A percentile compares a stretch with the other conserved stretches of the same genome.
Evolutionary conservation across 225 moss, liverwort and hornwort genomes (phyloP).

Genomic region (Climacium dendroides): DNA sequence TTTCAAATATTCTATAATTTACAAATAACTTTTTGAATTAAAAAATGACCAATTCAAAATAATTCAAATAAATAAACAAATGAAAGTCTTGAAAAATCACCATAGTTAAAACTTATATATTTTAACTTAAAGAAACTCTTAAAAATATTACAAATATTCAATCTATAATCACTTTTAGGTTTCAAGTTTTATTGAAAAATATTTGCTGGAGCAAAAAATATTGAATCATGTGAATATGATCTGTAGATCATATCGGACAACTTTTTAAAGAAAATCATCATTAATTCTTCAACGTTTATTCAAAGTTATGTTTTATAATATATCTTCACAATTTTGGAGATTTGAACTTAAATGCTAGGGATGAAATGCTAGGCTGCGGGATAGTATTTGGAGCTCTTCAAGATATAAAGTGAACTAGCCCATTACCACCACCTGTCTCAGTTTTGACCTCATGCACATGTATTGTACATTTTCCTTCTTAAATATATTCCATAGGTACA

Average conservation of each 20-base stretch:
- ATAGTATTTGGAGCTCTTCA: fast-evolving
- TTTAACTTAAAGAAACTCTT: background rate
- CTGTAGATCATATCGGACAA: background rate
- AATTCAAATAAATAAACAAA: fast-evolving
- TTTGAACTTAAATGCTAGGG: too few relatives aligned
- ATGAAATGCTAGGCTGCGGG: background rate
- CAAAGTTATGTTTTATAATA: background rate
- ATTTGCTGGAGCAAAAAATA: background rate
- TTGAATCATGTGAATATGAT: background rate
- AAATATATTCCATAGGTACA: background rate
- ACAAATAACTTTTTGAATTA: background rate
- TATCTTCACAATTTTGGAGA: too few relatives aligned
- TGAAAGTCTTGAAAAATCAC: background rate
- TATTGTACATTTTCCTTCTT: fast-evolving
- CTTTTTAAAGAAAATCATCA: too few relatives aligned
- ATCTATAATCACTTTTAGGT: background rate
- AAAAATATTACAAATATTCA: background rate
- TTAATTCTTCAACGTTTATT: background rate
- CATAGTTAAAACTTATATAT: background rate
- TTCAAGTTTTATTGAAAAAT: background rate
- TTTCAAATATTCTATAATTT: background rate
- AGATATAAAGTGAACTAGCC: too few relatives aligned
- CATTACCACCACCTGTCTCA: background rate
- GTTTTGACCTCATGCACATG: background rate
- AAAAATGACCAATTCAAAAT: background rate